A percentile compares a stretch with the other conserved stretches of the same genome.
phyloP scores from a whole-genome alignment of 805 yeast genomes.

The Candida xyloterini region DNA sequence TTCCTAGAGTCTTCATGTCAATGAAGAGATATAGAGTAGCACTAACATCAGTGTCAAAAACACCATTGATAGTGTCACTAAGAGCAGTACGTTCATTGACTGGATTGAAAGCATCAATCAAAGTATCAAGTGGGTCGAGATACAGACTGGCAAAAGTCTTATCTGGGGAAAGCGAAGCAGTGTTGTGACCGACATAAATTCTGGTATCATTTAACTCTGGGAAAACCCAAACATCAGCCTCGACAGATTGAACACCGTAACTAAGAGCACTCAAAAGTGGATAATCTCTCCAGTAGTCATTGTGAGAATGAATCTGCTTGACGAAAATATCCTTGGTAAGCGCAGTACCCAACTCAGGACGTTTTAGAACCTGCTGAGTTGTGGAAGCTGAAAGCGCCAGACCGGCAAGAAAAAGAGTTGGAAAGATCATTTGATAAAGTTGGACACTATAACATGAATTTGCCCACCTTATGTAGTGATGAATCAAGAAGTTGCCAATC shows the following conservation, averaged over 20 bases:
- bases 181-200: slow-evolving; percentile 63
- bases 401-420: not conserved
- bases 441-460: not conserved
- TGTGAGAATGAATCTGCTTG: slow-evolving; percentile 48
- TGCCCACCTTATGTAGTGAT: not conserved
- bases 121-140: slow-evolving; percentile 46
- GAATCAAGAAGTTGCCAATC: not conserved
- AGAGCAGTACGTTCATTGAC: slow-evolving; percentile 20
- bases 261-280: slow-evolving; percentile 49
- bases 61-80: slow-evolving; percentile 21
- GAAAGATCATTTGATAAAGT: not conserved
- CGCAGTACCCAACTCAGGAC: slow-evolving; percentile 14
- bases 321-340: slow-evolving; percentile 26
- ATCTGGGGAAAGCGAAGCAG: slow-evolving; percentile 41
- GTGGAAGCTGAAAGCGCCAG: slow-evolving; percentile 1
- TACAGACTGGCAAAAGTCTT: slow-evolving; percentile 50
- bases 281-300: slow-evolving; percentile 52
- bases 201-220: slow-evolving; percentile 22
- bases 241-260: slow-evolving; percentile 48
- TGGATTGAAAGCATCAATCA: slow-evolving; percentile 49
- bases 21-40: slow-evolving; percentile 58
- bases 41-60: slow-evolving; percentile 41
- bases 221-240: slow-evolving; percentile 54
- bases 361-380: not conserved
- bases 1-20: slow-evolving; percentile 62